Conservation (phyloP, 1,284 basidiomycete species). For the Neolentinus lepideus region DNA sequence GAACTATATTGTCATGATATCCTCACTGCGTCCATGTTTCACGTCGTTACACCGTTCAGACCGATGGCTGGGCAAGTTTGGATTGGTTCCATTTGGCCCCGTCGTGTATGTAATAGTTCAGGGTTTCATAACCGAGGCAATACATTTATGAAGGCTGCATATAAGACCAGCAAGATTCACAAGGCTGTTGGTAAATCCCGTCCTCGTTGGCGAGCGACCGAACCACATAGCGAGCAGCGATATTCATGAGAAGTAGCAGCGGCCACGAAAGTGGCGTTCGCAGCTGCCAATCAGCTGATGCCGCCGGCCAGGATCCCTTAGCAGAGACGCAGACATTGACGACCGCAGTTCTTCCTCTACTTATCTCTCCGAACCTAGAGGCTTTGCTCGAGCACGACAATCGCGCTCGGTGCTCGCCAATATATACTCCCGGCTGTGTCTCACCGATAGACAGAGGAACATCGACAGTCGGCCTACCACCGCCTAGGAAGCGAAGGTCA, state of each 20-base stretch:
- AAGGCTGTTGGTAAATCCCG: too few species aligned
- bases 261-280: not conserved
- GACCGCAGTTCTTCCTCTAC: slow-evolving; percentile 19
- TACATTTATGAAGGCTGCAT: not conserved
- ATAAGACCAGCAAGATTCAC: not conserved
- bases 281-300: not conserved
- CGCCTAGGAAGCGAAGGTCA: not conserved
- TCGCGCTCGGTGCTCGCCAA: not conserved
- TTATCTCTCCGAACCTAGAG: slow-evolving; percentile 55
- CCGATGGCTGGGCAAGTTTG: not conserved
- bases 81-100: not conserved
- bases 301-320: not conserved
- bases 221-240: not conserved
- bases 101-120: not conserved
- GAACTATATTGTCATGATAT: too few species aligned
- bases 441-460: not conserved
- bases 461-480: not conserved
- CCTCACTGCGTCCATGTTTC: not conserved
- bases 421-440: not conserved
- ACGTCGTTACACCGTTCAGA: not conserved
- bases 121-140: not conserved
- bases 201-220: not conserved
- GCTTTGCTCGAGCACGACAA: slow-evolving; percentile 35
- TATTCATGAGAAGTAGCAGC: not conserved
- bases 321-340: not conserved